Conservation (phyloP, 2,329 filamentous ascomycete genomes). For the Neonectria faginata region DNA sequence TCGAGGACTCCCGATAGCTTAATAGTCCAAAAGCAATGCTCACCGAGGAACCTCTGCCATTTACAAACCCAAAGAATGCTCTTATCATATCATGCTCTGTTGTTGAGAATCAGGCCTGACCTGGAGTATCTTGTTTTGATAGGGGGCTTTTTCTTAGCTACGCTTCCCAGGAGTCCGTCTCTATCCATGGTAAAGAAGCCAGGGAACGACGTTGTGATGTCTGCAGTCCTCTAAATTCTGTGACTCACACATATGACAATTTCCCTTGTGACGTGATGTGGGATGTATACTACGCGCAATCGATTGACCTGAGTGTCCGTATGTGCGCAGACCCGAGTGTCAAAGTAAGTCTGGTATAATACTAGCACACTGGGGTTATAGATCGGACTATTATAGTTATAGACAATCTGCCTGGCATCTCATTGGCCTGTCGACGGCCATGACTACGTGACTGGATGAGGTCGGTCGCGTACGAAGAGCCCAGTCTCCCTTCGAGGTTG, state of each 20-base stretch:
- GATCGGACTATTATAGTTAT: neutral
- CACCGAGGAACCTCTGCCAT: neutral
- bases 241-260: too few relatives aligned
- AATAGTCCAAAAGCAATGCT: neutral
- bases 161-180: neutral
- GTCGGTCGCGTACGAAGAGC: neutral
- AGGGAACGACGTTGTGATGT: neutral
- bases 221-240: too few relatives aligned
- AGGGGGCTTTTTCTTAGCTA: neutral
- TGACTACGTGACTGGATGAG: neutral
- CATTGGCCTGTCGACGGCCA: neutral
- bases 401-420: neutral
- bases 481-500: neutral
- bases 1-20: neutral
- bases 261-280: too few relatives aligned
- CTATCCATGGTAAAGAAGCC: neutral
- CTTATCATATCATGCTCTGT: too few relatives aligned
- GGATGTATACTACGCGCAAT: neutral
- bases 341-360: neutral
- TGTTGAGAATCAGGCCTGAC: too few relatives aligned
- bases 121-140: neutral
- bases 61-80: neutral
- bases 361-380: neutral
- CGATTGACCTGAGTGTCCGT: too few relatives aligned
- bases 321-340: neutral